phyloP scores from a whole-genome alignment of 139 green algal species.

The Penium margaritaceum region DNA sequence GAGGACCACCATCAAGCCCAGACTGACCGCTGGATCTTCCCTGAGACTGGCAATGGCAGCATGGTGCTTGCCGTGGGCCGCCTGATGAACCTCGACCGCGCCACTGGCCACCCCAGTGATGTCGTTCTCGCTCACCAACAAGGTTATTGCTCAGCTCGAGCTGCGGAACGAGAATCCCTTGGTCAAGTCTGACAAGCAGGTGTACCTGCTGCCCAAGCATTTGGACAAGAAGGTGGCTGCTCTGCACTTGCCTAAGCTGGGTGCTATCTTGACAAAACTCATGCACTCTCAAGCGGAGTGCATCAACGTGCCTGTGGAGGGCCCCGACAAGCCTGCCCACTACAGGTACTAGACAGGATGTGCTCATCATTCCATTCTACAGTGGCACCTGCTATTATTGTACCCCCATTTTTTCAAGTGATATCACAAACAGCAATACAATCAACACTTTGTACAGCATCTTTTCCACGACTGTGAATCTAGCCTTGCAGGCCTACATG shows the following conservation, averaged over 20 bases:
- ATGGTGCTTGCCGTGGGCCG: constrained; percentile 95
- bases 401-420: too few species aligned
- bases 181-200: constrained; percentile 98
- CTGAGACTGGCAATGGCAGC: constrained; percentile 86
- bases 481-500: too few species aligned
- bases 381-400: too few species aligned
- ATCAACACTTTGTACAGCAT: too few species aligned
- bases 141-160: constrained; percentile 96
- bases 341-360: constrained; percentile 90
- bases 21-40: constrained; percentile 94
- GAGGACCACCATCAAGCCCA: constrained; percentile 95
- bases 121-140: constrained; percentile 99
- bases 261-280: constrained; percentile 89
- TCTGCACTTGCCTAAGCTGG: constrained; percentile 92
- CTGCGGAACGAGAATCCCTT: constrained; percentile 91
- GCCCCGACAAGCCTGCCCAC: constrained; percentile 92
- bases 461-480: too few species aligned
- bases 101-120: constrained; percentile 98
- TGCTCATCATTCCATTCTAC: too few species aligned
- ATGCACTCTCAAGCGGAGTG: constrained; percentile 82
- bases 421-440: too few species aligned
- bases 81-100: constrained; percentile 98
- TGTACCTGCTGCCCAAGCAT: constrained; percentile 99
- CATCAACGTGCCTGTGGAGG: constrained; percentile 87
- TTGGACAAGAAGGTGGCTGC: constrained; percentile 97